phyloP scores from a whole-genome alignment of 768 basidiomycete genomes.

The Hygrocybe punicea region DNA sequence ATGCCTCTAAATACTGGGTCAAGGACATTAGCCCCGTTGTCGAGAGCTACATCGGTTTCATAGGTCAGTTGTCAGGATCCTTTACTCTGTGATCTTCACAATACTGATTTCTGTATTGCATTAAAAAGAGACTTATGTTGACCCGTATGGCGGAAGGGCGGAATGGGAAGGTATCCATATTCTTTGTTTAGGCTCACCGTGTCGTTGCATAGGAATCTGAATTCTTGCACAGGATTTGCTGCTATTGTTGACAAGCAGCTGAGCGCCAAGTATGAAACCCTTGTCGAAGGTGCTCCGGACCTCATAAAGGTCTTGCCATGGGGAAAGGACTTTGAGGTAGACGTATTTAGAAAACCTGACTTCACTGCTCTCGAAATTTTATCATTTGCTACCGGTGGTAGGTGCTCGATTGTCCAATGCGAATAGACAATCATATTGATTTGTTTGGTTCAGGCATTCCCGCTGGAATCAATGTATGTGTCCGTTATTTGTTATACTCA shows the following conservation, averaged over 20 bases:
- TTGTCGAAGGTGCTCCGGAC: conserved; percentile 74
- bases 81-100: not conserved
- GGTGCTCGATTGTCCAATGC: conserved; percentile 11
- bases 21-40: conserved; percentile 84
- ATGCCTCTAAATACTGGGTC: conserved; percentile 78
- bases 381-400: conserved; percentile 79
- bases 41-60: conserved; percentile 73
- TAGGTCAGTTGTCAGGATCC: not conserved
- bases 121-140: conserved; percentile 67
- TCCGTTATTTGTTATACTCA: not conserved
- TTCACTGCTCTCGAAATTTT: conserved; percentile 84
- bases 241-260: conserved; percentile 84
- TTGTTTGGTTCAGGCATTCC: conserved; percentile 60
- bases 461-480: conserved; percentile 73
- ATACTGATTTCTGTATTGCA: conserved; percentile 29
- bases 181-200: not conserved
- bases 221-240: conserved; percentile 63
- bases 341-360: conserved; percentile 79
- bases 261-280: conserved; percentile 73
- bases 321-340: conserved; percentile 67
- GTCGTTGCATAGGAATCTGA: conserved; percentile 5
- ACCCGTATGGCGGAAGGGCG: conserved; percentile 86
- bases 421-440: not conserved
- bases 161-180: conserved; percentile 77
- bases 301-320: conserved; percentile 81